phyloP scores from a whole-genome alignment of 352 stramenopile genomes.

The Pythium dissimile region DNA sequence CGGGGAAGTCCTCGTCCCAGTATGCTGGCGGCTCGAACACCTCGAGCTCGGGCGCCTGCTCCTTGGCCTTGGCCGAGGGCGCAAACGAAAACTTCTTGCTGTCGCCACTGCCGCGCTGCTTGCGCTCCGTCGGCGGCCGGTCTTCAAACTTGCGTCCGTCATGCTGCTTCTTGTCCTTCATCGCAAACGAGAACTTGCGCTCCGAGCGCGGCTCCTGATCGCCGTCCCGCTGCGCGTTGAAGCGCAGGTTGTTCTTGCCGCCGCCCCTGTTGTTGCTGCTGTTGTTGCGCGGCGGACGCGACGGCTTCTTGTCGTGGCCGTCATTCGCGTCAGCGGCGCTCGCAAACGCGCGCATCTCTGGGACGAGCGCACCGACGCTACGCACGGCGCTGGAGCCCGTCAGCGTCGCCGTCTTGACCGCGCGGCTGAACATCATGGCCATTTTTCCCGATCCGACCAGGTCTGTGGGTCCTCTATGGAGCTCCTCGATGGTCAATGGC shows the following conservation, averaged over 20 bases:
- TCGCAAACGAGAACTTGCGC: slow-evolving; percentile 19
- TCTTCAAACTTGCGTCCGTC: background rate
- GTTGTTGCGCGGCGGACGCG: slow-evolving; percentile 18
- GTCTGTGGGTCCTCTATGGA: background rate
- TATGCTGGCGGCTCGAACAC: slow-evolving; percentile 73
- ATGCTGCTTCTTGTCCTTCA: slow-evolving; percentile 12
- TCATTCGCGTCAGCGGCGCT: slow-evolving; percentile 9
- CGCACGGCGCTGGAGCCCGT: slow-evolving; percentile 1
- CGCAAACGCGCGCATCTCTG: slow-evolving; percentile 11
- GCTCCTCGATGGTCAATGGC: slow-evolving; percentile 1
- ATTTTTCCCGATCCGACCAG: too few species aligned
- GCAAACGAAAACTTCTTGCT: slow-evolving; percentile 76
- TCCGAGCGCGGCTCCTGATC: background rate
- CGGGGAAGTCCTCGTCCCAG: slow-evolving; percentile 71
- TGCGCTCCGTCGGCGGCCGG: background rate
- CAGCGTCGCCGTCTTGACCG: background rate
- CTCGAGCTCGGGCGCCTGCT: slow-evolving; percentile 47
- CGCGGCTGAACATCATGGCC: slow-evolving; percentile 13
- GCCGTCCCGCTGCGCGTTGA: slow-evolving; percentile 9
- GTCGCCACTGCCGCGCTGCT: background rate
- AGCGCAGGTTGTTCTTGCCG: slow-evolving; percentile 37
- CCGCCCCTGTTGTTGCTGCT: slow-evolving; percentile 15
- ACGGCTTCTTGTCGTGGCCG: slow-evolving; percentile 20
- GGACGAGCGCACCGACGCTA: background rate
- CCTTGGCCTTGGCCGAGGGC: slow-evolving; percentile 44